Conservation (phyloP, 768 basidiomycete species). For the Pholiota microspora region DNA sequence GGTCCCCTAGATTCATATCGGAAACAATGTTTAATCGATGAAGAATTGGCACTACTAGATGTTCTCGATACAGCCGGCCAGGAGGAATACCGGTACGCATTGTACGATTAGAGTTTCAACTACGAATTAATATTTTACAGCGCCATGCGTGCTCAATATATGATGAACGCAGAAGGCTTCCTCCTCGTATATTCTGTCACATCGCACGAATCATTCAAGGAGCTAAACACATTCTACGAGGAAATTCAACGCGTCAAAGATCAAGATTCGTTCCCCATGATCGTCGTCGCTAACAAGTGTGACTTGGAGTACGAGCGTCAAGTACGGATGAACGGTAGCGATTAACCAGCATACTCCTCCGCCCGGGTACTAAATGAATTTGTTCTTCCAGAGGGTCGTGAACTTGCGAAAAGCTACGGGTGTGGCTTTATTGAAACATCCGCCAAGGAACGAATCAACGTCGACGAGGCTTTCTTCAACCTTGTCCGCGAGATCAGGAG, state of each 20-base stretch:
- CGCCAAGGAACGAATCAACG: constrained; percentile 94
- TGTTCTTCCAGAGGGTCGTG: constrained; percentile 78
- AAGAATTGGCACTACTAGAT: constrained; percentile 96
- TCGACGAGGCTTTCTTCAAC: constrained; percentile 92
- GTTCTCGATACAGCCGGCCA: constrained; percentile 97
- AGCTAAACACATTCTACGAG: constrained; percentile 94
- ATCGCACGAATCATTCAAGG: constrained; percentile 94
- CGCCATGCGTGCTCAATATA: constrained; percentile 99
- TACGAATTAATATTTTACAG: constrained; percentile 32
- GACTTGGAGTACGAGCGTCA: constrained; percentile 96
- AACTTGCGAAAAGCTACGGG: constrained; percentile 91
- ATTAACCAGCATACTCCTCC: not conserved
- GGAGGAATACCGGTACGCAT: constrained; percentile 91
- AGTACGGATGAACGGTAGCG: constrained; percentile 88
- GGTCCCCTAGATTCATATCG: constrained; percentile 79
- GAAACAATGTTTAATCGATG: constrained; percentile 96
- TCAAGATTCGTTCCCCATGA: constrained; percentile 91
- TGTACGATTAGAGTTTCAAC: no score
- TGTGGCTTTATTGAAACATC: constrained; percentile 97
- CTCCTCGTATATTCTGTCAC: constrained; percentile 97
- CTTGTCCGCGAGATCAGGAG: constrained; percentile 92
- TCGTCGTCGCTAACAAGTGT: constrained; percentile 96
- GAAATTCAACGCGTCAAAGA: constrained; percentile 97
- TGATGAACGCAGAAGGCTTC: constrained; percentile 98
- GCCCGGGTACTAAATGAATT: not conserved